Evolutionary conservation across 768 basidiomycete genomes (phyloP), one percentile per base, ranked within the genome.

Genomic region (Xanthoconium stramineum): DNA sequence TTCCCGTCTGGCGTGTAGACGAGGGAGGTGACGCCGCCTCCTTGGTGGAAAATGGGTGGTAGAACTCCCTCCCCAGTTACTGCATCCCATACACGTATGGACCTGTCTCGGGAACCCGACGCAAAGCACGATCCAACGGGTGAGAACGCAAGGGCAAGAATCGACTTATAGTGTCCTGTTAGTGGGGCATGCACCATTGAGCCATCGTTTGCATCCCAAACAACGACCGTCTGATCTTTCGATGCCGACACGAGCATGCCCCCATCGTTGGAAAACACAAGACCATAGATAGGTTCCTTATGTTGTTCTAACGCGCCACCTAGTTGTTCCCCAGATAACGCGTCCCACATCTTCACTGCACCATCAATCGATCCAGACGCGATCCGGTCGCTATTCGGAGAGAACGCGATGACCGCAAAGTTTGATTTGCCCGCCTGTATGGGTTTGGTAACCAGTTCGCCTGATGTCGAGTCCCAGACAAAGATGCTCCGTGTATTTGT

Each of bases 251-350:
- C 61, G 14, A 71, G 56, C 30, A 49, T 36, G 12, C 7, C 56
- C 4, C 52, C 71, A 45, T 73, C 68, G 38, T 53, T 60, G 9
- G 72, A 74, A 48, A 72, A 73, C 9, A 47, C 73, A 8, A 73
- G 66, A 2, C 50, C 57, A 43, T 62, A 70, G 38, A 73, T 56
- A 1, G 61, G 35, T 3, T 43, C 63, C 17, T 20, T 47, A 28
- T 73, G 72, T 24, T 73, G 72, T 24, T 55, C 28, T 47, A 74
- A 47, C 12, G 53, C 14, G 33, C 17, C 42, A 5, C 61, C 47
- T 6, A 64, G 52, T 42, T 43, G 52, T 37, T 69, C 56, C 20
- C 65, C 72, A 0, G 64, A 71, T 6, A 61, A 47, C 15, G 57
- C 62, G 1, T 73, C 60, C 67, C 68, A 72, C 1, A 71, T n/a